Base-by-base conservation (phyloP, 768 basidiomycete genomes). In the Hygrophoropsis aurantiaca region DNA sequence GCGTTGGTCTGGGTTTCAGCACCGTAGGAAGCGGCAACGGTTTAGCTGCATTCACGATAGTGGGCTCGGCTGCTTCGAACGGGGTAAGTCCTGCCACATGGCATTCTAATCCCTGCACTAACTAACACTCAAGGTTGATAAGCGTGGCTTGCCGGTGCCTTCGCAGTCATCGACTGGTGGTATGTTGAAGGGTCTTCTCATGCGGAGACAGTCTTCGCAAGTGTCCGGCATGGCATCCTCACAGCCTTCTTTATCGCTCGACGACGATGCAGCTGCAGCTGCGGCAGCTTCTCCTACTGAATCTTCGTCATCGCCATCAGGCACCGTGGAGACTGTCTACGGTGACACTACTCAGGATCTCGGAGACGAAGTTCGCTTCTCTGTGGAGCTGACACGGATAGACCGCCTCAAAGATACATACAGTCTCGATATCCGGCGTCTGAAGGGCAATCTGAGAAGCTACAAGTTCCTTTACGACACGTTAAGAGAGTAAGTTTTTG, bases 281-380 rank as follows among this genome's bases (percentile, higher is more conserved):
- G 36, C 48, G 10, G 46, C 47, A 3, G 44, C 51, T 16, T 62
- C 57, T 3, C 66, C 65, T 10, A 56, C 61, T 21, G 81, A 82
- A 49, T 68, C 75, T 2, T 42, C 64, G 32, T 48, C 62, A n/a
- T 55, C 65, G 7, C 30, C 71, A n/a, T 47, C 56, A 0, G 41
- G 56, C 37, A 68, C 68, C 42, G 54, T 59, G n/a, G 79, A 85
- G 45, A 70, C 84, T 18, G 61, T 85, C 18, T 97, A 95, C 58
- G 94, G 94, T 11, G 90, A 90, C 47, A 56, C 71, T n/a, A 62
- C 75, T 4, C 80, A 88, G 56, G 97, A 98, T 60, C 81, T 82
- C 16, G 93, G 93, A 24, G 95, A 95, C 57, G 97, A 98, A 81
- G 92, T 99, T 56, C 83, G 90, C 56, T 98, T 98, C 74, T 90